phyloP scores from a whole-genome alignment of 208 protist species.

The Leishmania guyanensis region DNA sequence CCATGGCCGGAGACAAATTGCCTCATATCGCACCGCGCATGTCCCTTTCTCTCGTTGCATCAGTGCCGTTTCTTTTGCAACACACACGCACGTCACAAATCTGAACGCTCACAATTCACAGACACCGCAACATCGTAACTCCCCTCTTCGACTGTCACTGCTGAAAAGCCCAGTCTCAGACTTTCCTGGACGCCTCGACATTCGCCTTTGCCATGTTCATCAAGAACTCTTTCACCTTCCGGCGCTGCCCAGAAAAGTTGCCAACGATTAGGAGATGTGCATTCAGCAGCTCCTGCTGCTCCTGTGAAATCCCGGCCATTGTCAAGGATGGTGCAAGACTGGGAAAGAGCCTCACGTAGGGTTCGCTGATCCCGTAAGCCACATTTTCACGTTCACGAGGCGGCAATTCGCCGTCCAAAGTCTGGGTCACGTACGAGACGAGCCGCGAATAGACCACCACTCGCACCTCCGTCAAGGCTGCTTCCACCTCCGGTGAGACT shows the following conservation, averaged over 20 bases:
- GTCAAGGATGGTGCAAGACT: slow-evolving; percentile 36
- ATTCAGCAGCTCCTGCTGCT: slow-evolving; percentile 54
- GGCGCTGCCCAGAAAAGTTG: slow-evolving; percentile 42
- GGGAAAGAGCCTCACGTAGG: slow-evolving; percentile 53
- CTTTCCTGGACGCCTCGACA: background rate
- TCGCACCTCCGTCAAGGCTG: slow-evolving; percentile 36
- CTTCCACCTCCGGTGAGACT: slow-evolving; percentile 15
- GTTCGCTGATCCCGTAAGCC: slow-evolving; percentile 41
- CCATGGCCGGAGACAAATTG: background rate
- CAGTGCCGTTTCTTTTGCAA: background rate
- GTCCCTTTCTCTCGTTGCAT: background rate
- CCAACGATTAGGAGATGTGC: slow-evolving; percentile 48
- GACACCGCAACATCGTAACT: background rate
- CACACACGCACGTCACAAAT: background rate
- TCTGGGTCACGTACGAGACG: slow-evolving; percentile 41
- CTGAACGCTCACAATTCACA: background rate
- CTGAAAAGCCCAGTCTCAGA: background rate
- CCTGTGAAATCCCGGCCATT: slow-evolving; percentile 28
- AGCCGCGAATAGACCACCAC: slow-evolving; percentile 42
- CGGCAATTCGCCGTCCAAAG: slow-evolving; percentile 32
- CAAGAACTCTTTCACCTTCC: slow-evolving; percentile 68
- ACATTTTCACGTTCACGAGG: slow-evolving; percentile 36
- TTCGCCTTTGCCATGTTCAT: slow-evolving; percentile 17
- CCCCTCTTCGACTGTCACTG: background rate
- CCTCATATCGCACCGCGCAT: background rate